A percentile compares a stretch with the other conserved stretches of the same genome.
These are phyloP conservation scores for Talaromyces piceae DNA, from an alignment of 2,329 filamentous ascomycete species.

Conservation along the genomic window DNA sequence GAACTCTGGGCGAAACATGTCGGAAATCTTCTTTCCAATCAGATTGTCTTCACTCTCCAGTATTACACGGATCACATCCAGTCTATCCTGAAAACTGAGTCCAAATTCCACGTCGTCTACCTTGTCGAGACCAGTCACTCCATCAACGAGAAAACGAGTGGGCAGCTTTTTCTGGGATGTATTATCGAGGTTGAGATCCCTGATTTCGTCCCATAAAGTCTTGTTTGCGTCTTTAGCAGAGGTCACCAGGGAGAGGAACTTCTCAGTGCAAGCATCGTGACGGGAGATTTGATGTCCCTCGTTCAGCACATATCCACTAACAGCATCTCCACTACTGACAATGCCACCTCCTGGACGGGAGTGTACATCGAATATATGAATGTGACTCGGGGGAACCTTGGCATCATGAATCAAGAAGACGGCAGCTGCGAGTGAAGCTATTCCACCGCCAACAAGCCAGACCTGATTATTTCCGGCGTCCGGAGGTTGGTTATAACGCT, in stretches of 20 bases:
- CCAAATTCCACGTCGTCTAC: too few species aligned
- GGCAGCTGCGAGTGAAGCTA: constrained; percentile 29
- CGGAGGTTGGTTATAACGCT: too few species aligned
- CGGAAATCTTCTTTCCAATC: constrained; percentile 24
- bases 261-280: constrained; percentile 28
- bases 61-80: too few species aligned
- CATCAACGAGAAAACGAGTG: too few species aligned
- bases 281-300: constrained; percentile 29
- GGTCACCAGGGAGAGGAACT: constrained; percentile 24
- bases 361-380: constrained; percentile 27
- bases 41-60: constrained; percentile 17
- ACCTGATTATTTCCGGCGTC: constrained; percentile 15
- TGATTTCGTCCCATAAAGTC: background rate
- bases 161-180: too few species aligned
- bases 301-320: too few species aligned
- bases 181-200: too few species aligned
- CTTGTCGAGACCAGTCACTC: too few species aligned
- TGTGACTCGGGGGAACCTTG: constrained; percentile 23
- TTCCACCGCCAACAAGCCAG: constrained; percentile 32
- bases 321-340: constrained; percentile 18
- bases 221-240: background rate
- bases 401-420: constrained; percentile 31
- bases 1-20: constrained; percentile 17
- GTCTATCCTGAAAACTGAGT: too few species aligned
- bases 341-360: constrained; percentile 26